phyloP scores from a whole-genome alignment of 768 basidiomycete species.

The Agaricus subrufescens region DNA sequence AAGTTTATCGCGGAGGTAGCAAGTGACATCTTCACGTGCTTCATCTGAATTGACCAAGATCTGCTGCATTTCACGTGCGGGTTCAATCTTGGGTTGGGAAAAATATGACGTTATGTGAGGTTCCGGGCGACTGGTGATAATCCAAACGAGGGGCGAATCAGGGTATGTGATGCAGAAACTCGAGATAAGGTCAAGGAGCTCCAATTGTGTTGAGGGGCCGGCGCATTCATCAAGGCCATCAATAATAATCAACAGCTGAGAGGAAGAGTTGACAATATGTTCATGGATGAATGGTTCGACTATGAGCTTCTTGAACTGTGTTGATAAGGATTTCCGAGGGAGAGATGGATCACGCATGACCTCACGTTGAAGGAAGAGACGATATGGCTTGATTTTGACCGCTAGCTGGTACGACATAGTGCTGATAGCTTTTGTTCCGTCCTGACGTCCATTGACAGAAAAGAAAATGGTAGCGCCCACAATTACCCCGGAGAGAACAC shows the following conservation, averaged over 20 bases:
- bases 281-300: neutral
- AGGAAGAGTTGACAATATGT: neutral
- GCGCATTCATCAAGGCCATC: neutral
- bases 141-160: constrained; percentile 15
- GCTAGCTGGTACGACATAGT: neutral
- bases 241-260: neutral
- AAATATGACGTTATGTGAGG: constrained; percentile 11
- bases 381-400: neutral
- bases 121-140: constrained; percentile 24
- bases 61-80: neutral
- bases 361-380: neutral
- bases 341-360: neutral
- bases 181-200: constrained; percentile 13
- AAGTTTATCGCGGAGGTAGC: constrained; percentile 12
- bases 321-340: neutral
- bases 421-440: too few species aligned
- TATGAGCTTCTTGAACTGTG: constrained; percentile 14
- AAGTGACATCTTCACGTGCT: constrained; percentile 13
- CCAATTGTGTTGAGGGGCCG: constrained; percentile 5
- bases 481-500: too few species aligned
- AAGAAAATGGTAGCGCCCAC: too few species aligned
- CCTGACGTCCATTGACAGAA: too few species aligned
- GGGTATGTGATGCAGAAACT: neutral
- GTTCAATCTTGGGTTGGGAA: neutral
- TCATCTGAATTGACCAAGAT: constrained; percentile 2